phyloP scores from a whole-genome alignment of 331 rosid genomes.

The Cydonia oblonga region DNA sequence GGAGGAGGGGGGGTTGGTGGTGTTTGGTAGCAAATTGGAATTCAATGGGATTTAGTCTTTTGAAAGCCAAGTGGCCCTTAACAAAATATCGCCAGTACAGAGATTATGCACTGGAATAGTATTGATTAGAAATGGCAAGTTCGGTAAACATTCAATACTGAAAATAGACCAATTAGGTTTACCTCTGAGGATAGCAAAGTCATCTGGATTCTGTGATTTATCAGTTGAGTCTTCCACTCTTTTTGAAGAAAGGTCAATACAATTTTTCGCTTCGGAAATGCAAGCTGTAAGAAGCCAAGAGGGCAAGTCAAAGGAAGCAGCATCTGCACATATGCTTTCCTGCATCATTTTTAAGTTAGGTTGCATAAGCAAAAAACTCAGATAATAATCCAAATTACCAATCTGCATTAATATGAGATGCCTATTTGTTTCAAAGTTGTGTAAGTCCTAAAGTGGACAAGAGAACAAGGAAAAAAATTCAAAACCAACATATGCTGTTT shows the following conservation, averaged over 20 bases:
- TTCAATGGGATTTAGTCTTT: background rate
- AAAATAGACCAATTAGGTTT: conserved; percentile 11
- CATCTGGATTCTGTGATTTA: conserved; percentile 60
- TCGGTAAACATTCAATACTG: conserved; percentile 1
- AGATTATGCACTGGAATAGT: conserved; percentile 5
- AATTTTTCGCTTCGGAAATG: conserved; percentile 71
- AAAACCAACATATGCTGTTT: background rate
- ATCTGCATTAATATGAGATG: background rate
- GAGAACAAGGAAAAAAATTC: background rate
- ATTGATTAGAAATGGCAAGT: conserved; percentile 8
- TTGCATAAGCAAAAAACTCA: conserved; percentile 10
- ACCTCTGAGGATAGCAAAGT: conserved; percentile 93
- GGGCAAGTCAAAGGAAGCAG: conserved; percentile 93
- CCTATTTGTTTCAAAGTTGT: background rate
- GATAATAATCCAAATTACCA: background rate
- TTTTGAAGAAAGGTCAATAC: conserved; percentile 52
- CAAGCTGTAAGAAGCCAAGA: conserved; percentile 85
- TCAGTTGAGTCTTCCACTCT: conserved; percentile 72
- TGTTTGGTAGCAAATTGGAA: background rate
- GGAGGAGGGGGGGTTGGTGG: background rate
- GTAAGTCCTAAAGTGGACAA: background rate
- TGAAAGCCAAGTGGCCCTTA: background rate
- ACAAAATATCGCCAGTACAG: conserved; percentile 7
- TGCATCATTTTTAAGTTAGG: conserved; percentile 29
- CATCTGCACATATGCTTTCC: conserved; percentile 95